Evolutionary conservation across 1,284 basidiomycete genomes (phyloP), one percentile per base, ranked within the genome.

Genomic region (Sporisorium sorghi): DNA sequence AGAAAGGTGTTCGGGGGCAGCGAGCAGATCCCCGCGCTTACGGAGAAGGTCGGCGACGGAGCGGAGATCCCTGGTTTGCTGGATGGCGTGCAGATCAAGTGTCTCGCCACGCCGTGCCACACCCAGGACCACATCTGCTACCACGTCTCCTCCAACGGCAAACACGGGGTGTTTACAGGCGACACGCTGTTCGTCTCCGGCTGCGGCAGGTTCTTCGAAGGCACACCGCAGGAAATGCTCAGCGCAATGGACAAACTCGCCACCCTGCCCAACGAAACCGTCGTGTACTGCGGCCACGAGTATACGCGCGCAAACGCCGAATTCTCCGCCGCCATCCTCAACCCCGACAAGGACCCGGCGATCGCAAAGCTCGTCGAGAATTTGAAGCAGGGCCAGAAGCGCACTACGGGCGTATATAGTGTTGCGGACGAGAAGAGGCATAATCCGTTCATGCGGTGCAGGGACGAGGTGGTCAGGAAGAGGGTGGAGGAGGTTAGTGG

Each of bases 161-260:
- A 43, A 78, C 85, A 86, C 32, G 92, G 88, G 15, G 93, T 98
- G 23, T 97, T 99, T 85, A 97, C 96, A 0, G 94, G 88, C 15
- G 96, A 99, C 84, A 98, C 96, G 0, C 90, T 99, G 52, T 98
- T 99, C 87, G 89, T 93, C 71, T 93, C 76, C 5, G 95, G 95
- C 8, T 96, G 93, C 83, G 96, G 96, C n/a, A 90, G 94, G 8
- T 98, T 98, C 88, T 98, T 98, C 81, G 95, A 98, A 85, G 95
- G 95, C 42, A 90, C 89, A 4, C 90, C 91, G 0, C 86, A 88
- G 11, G 90, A 98, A 85, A 99, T 99, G 96, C 88, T 92, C 87
- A 91, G 80, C 85, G 87, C 7, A 89, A 93, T 6, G 88, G 97
- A 43, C 88, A 89, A 35, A 89, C 88, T 86, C 32, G 73, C 79